Evolutionary conservation across 306 rosid genomes (phyloP), one percentile per base, ranked within the genome.

Genomic region (Lupinus albus): DNA sequence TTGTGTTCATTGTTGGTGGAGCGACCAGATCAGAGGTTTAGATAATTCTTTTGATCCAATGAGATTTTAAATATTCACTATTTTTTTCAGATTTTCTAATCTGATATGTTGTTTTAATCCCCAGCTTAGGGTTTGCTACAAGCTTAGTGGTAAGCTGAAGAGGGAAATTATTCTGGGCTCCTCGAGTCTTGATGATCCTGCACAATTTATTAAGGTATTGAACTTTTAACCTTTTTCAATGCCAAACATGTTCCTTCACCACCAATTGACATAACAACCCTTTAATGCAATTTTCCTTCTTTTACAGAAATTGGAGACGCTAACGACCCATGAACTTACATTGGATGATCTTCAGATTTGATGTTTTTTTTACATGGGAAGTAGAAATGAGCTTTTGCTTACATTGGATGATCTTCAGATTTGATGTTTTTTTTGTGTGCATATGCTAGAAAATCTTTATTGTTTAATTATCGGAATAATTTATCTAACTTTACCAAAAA

Each of bases 1-100:
- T 93, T 79, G 85, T 93, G 74, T 91, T 93, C 74, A 89, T 93
- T 16, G 85, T 93, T 1, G 98, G 98, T 55, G 98, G 98, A 68
- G 96, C 97, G 54, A 93, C 97, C 49, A 81, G 98, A 84, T 93
- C 99, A 0, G 99, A 93, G 97, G 99, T 93, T 79, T 46, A 82
- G 5, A 13, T 42, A 33, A 10, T 14, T 41, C 1, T 50, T 30
- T 28, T 56, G 11, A 9, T 78, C 17, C 32, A 48, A 71, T 41
- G 39, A 54, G 47, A 47, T 47, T 57, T 10, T 71, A 52, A 25
- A 48, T 69, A 36, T 68, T 68, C 7, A 2, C 3, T 21, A 7
- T 15, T n/a, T 59, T 52, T 32, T 9, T 3, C 16, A 0, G 35
- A 5, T 51, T 52, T n/a, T 55, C 39, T 53, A 45, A 35, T 67